Evolutionary conservation across 306 rosid genomes (phyloP).

Genomic region (Vigna unguiculata): DNA sequence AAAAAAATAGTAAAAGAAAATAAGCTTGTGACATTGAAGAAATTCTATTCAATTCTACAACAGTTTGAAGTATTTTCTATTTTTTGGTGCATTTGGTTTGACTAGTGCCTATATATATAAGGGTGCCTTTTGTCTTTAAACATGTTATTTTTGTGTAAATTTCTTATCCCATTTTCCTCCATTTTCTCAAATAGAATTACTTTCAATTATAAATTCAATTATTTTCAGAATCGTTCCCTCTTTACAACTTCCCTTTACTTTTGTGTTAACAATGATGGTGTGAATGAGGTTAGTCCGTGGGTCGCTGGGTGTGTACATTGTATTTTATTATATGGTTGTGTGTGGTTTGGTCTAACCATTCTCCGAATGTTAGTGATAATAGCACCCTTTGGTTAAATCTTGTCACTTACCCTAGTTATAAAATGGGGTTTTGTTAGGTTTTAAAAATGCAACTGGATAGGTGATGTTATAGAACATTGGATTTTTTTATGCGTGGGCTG

Average conservation of each 20-base stretch:
- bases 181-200: background rate
- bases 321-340: background rate
- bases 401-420: background rate
- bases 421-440: background rate
- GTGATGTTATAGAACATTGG: background rate
- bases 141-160: background rate
- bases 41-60: background rate
- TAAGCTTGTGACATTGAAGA: conserved; percentile 6
- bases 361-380: background rate
- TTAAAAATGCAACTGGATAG: background rate
- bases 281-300: background rate
- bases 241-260: background rate
- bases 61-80: background rate
- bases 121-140: background rate
- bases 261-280: background rate
- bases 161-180: background rate
- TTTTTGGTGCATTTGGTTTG: conserved; percentile 10
- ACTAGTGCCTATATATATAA: background rate
- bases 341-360: background rate
- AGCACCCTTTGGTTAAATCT: background rate
- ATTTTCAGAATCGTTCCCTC: background rate
- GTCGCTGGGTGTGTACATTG: background rate
- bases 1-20: background rate
- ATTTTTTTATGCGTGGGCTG: background rate
- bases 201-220: background rate